Evolutionary conservation across 108 stramenopile genomes (phyloP), one percentile per base, ranked within the genome.

Genomic region (Discostella pseudostelligera): DNA sequence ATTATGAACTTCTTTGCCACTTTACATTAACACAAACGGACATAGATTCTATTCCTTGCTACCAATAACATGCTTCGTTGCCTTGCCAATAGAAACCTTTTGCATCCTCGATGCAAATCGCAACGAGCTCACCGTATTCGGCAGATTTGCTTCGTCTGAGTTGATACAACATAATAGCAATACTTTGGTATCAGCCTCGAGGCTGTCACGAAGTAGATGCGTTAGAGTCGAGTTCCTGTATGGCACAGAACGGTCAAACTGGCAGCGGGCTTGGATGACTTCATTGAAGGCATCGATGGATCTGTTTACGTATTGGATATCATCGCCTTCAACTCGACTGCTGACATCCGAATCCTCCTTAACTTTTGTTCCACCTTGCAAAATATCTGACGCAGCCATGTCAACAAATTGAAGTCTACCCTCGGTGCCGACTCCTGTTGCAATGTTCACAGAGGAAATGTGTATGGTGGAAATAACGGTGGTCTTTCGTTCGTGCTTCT

Each of bases 161-260:
- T 81, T 87, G n/a, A 90, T 83, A 59, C 88, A 93, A 11, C 81
- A 80, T 14, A 93, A 55, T 32, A 93, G 37, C 13, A 90, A 60
- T 42, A 90, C 86, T 60, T 93, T 93, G 16, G 92, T 82, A 65
- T 93, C 92, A 13, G 80, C 80, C 71, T 89, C 88, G 12, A 93
- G 72, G 47, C 83, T 86, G 59, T 93, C 92, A 39, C 86, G 81
- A 14, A 93, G 76, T 20, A 93, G 37, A 65, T 93, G 92, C 0
- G 92, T 93, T 19, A 93, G 68, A 11, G 92, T 90, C 9, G 89
- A 88, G 44, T 93, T 90, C 32, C 92, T 70, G 65, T 93, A 93
- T 0, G 92, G 92, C 8, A 90, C 88, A 21, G 81, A 71, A 17
- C 87, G 81, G 22, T 77, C 67, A 59, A 87, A 93, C 50, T 93